These are phyloP conservation scores for Harringtonia lauricola DNA, from an alignment of 2,329 filamentous ascomycete genomes.

Conservation along the genomic window DNA sequence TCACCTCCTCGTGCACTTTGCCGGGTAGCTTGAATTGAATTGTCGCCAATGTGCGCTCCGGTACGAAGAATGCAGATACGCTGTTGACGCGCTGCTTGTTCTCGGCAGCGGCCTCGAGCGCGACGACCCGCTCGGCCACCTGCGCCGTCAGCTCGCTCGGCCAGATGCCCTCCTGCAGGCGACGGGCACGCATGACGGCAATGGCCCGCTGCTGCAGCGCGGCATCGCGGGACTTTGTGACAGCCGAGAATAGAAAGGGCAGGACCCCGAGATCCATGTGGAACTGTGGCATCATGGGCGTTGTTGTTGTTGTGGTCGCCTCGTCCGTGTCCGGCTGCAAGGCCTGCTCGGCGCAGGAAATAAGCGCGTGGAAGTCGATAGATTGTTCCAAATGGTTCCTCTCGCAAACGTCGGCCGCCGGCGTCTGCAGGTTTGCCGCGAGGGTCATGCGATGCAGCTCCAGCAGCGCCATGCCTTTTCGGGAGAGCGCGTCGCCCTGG, in stretches of 20 bases:
- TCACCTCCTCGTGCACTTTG: no score
- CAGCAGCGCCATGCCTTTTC: neutral
- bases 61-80: neutral
- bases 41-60: no score
- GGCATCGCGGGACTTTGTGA: conserved; percentile 3
- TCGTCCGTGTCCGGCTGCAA: neutral
- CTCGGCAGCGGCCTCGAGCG: neutral
- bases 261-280: conserved; percentile 10
- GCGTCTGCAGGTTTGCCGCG: neutral
- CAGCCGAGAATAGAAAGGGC: conserved; percentile 5
- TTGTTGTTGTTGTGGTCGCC: no score
- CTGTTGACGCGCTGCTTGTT: no score
- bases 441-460: conserved; percentile 5
- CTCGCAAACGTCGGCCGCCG: no score
- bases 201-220: conserved; percentile 5
- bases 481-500: neutral
- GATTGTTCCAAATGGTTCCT: no score
- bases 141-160: conserved; percentile 1
- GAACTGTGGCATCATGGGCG: conserved; percentile 1
- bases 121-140: conserved; percentile 1
- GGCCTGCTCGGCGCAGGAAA: conserved; percentile 1
- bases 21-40: no score
- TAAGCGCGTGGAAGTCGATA: neutral
- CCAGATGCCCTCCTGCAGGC: conserved; percentile 9
- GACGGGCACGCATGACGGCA: neutral